Evolutionary conservation across 768 basidiomycete species (phyloP).

Genomic region (Lentinula sp.): DNA sequence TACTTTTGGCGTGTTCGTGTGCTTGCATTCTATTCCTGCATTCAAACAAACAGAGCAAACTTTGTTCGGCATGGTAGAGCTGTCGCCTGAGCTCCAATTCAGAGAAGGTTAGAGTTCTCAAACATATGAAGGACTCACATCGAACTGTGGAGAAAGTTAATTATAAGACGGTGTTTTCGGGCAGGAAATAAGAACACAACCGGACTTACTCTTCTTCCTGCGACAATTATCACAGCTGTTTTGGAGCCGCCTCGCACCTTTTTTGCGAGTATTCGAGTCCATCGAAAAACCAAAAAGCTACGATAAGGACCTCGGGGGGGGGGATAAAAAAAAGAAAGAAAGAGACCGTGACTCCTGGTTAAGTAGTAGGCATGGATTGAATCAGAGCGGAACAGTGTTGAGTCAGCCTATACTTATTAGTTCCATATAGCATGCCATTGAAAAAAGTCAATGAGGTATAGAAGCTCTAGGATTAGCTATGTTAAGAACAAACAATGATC

Average conservation of each 20-base stretch:
- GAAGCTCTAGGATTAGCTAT: not conserved
- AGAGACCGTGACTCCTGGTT: not conserved
- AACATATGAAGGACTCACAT: not conserved
- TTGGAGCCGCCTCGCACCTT: not conserved
- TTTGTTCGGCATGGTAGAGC: conserved; percentile 32
- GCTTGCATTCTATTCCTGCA: conserved; percentile 29
- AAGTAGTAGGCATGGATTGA: not conserved
- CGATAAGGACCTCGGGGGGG: not conserved
- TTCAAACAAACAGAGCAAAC: conserved; percentile 32
- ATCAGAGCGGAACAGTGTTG: not conserved
- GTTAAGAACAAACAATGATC: not conserved
- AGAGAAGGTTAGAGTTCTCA: conserved; percentile 22
- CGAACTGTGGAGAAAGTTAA: not conserved
- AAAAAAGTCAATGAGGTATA: not conserved
- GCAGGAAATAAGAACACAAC: not conserved
- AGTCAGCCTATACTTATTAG: not conserved
- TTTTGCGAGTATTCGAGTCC: not conserved
- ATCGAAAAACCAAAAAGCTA: not conserved
- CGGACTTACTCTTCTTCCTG: conserved; percentile 47
- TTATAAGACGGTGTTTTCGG: conserved; percentile 8
- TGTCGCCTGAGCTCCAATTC: conserved; percentile 31
- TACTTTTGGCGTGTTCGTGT: conserved; percentile 31
- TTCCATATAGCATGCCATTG: not conserved
- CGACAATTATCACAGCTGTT: conserved; percentile 47
- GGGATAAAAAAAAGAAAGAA: not conserved